Base-by-base conservation (phyloP, 208 protist genomes). In the Tritrichomonas foetus region DNA sequence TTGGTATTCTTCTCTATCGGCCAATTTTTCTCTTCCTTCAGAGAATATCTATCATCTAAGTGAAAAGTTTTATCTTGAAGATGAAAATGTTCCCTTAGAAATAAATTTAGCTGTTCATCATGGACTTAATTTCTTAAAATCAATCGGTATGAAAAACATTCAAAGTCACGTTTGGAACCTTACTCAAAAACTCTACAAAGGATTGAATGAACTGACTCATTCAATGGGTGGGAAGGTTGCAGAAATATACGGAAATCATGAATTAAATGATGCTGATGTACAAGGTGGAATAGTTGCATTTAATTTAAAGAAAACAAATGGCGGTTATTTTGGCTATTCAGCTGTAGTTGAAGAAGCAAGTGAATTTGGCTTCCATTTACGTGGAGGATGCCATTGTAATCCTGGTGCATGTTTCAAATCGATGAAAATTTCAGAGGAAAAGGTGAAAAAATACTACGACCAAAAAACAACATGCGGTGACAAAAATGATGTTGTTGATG, bases 371-470 rank as follows among this genome's bases (percentile, higher is more conserved):
- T 80, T 89, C 16, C 93, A 94, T 72, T 66, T 94, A 22, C 11
- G 93, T 3, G 64, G 75, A 36, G 93, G 93, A 1, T 94, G 93
- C 47, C 82, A 93, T 25, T 94, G 93, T 20, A 94, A 94, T 94
- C 55, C 93, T 33, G 93, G 93, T 33, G 93, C 93, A 36, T 94
- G 93, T 41, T 89, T 93, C 30, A 39, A 49, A n/a, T 36, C n/a
- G 13, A 80, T 94, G 55, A 72, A 78, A 27, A 80, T 94, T 55
- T 36, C 66, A 36, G 55, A 80, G 36, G 64, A 84, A 50, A 89
- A 89, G 69, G 82, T 94, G 39, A 9, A 66, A 0, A 39, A 13
- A 22, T 89, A 94, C 41, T 89, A 66, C 44, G 93, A 44, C 20
- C 20, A 49, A 20, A 89, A 89, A 47, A 57, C 47, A 69, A 89